A percentile compares a stretch with the other conserved stretches of the same genome.
Evolutionary conservation across 371 early-diverging fungal genomes (phyloP).

Genomic region (Mucor lusitanicus): DNA sequence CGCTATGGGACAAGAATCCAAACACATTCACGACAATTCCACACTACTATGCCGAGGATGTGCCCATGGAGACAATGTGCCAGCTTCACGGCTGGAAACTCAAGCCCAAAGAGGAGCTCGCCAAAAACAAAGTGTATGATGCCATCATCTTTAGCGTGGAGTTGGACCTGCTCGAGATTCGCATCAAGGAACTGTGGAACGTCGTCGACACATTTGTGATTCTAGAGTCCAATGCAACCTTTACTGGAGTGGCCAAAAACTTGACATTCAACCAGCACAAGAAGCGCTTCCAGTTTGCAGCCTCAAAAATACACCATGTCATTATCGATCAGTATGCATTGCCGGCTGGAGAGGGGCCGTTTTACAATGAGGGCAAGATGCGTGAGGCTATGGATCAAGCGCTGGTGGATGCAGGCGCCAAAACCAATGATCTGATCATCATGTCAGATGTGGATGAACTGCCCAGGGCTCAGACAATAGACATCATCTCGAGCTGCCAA

Average conservation of each 20-base stretch:
- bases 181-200: constrained; percentile 36
- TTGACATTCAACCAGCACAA: constrained; percentile 38
- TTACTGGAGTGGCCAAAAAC: constrained; percentile 29
- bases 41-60: constrained; percentile 46
- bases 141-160: constrained; percentile 44
- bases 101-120: constrained; percentile 20
- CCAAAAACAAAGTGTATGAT: constrained; percentile 22
- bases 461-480: constrained; percentile 20
- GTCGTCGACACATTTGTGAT: constrained; percentile 42
- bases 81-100: constrained; percentile 32
- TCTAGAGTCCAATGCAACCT: constrained; percentile 37
- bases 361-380: constrained; percentile 47
- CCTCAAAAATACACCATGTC: constrained; percentile 49
- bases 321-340: constrained; percentile 27
- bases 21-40: constrained; percentile 30
- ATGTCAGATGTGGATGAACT: constrained; percentile 41
- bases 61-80: constrained; percentile 30
- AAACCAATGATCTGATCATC: constrained; percentile 26
- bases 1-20: constrained; percentile 32
- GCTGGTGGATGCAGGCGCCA: constrained; percentile 30
- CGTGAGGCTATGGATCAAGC: constrained; percentile 41
- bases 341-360: constrained; percentile 40
- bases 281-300: constrained; percentile 52
- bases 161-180: constrained; percentile 36
- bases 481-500: constrained; percentile 32